Evolutionary conservation across 805 yeast genomes (phyloP).

Genomic region (Yarrowia divulgata): DNA sequence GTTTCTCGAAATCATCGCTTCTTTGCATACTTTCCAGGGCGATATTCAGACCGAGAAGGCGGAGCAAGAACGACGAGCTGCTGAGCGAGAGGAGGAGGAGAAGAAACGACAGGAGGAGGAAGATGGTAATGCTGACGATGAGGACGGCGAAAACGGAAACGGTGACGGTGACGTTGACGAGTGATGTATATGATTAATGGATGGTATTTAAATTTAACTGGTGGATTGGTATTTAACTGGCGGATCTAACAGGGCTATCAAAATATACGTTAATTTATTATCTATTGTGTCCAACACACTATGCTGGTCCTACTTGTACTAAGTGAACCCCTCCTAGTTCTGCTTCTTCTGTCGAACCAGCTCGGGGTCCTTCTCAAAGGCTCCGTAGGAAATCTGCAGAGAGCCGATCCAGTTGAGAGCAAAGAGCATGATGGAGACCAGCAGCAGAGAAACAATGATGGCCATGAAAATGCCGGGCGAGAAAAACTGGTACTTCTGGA

Average conservation of each 20-base stretch:
- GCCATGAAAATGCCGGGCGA: slow-evolving; percentile 84
- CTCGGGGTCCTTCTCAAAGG: slow-evolving; percentile 61
- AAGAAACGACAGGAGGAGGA: slow-evolving; percentile 34
- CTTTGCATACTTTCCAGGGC: slow-evolving; percentile 38
- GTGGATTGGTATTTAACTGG: no score
- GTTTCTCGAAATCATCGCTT: slow-evolving; percentile 29
- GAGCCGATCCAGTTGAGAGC: slow-evolving; percentile 77
- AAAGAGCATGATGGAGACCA: slow-evolving; percentile 62
- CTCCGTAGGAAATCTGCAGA: slow-evolving; percentile 78
- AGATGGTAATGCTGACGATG: neutral
- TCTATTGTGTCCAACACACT: slow-evolving; percentile 10
- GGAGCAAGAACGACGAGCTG: slow-evolving; percentile 37
- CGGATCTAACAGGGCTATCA: no score
- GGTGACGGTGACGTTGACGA: neutral
- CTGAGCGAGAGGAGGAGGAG: slow-evolving; percentile 38
- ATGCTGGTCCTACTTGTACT: neutral
- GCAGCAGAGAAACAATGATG: slow-evolving; percentile 66
- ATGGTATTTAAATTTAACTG: no score
- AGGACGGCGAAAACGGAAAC: slow-evolving; percentile 4
- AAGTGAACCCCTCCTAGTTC: neutral
- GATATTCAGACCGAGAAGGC: slow-evolving; percentile 39
- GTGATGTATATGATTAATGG: neutral
- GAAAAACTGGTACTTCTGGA: slow-evolving; percentile 72
- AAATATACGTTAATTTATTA: slow-evolving; percentile 16
- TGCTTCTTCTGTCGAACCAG: slow-evolving; percentile 34